phyloP scores from a whole-genome alignment of 305 asterid genomes.

The Fraxinus albicans region DNA sequence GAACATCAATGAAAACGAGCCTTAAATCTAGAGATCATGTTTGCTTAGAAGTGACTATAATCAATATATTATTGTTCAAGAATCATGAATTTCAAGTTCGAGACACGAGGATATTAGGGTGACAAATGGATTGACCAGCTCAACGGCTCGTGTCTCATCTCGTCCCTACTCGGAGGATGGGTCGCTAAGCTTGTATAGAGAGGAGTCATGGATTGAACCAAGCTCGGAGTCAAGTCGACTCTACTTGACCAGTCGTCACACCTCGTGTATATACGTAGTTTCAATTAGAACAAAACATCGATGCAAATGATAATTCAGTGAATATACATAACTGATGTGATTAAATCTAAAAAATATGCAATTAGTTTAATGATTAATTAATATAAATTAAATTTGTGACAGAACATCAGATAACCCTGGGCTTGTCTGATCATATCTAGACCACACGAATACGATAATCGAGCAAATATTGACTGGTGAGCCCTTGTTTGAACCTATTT shows the following conservation, averaged over 20 bases:
- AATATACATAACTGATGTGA: not conserved
- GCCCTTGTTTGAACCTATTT: not conserved
- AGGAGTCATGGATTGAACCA: not conserved
- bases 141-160: not conserved
- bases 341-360: not conserved
- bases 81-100: not conserved
- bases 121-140: not conserved
- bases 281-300: not conserved
- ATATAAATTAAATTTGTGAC: not conserved
- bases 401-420: not conserved
- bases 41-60: not conserved
- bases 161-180: not conserved
- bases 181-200: not conserved
- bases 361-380: not conserved
- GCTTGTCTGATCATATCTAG: not conserved
- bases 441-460: constrained; percentile 2
- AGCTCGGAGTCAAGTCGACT: not conserved
- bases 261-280: not conserved
- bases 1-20: not conserved
- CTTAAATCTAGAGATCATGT: not conserved
- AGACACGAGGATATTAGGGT: not conserved
- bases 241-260: not conserved
- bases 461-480: not conserved
- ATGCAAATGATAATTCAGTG: not conserved
- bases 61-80: not conserved